Evolutionary conservation across 257 asterid species (phyloP).

Genomic region (Petunia axillaris): DNA sequence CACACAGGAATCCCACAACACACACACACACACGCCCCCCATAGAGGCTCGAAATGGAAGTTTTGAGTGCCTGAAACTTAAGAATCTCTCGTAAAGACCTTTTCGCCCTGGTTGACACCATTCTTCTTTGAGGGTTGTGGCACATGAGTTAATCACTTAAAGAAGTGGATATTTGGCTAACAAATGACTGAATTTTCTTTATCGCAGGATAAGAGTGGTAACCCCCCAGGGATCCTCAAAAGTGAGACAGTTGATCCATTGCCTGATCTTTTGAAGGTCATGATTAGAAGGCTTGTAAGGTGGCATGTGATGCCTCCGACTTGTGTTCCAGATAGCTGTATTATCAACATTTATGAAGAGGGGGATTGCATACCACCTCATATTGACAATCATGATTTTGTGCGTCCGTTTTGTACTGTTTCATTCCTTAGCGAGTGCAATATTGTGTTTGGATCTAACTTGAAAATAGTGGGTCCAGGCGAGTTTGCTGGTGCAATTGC

Average conservation of each 20-base stretch:
- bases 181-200: constrained; percentile 8
- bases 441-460: constrained; percentile 44
- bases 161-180: background rate
- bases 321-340: constrained; percentile 56
- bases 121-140: constrained; percentile 10
- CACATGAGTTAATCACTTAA: background rate
- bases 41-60: background rate
- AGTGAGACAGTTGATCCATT: constrained; percentile 44
- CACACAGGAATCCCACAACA: background rate
- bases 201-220: constrained; percentile 48
- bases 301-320: constrained; percentile 55
- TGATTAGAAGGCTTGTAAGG: constrained; percentile 48
- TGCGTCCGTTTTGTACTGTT: constrained; percentile 50
- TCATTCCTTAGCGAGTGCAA: constrained; percentile 53
- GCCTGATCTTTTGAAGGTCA: constrained; percentile 46
- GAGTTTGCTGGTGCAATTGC: constrained; percentile 44
- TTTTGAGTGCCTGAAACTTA: background rate
- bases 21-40: background rate
- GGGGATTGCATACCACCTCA: constrained; percentile 59
- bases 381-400: constrained; percentile 53
- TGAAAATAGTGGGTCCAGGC: constrained; percentile 42
- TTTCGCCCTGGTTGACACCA: background rate
- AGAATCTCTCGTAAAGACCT: background rate
- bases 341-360: constrained; percentile 47
- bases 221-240: constrained; percentile 49